Evolutionary conservation across 768 basidiomycete species (phyloP), one percentile per base, ranked within the genome.

Genomic region (Tricholoma bakamatsutake): DNA sequence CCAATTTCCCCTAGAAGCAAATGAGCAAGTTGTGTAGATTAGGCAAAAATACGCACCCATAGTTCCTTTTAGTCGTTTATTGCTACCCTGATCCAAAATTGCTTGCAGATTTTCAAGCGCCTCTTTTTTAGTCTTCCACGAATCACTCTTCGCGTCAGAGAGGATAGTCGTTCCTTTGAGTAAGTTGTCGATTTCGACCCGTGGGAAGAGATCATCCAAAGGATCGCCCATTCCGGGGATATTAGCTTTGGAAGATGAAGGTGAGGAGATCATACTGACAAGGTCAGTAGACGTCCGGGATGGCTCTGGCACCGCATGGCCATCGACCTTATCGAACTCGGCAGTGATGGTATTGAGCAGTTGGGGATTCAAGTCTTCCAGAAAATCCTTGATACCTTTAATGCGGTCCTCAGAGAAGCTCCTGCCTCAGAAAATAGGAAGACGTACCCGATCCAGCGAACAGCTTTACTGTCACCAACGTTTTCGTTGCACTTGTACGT

Each of bases 81-180:
- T 98, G 42, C 82, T 78, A 50, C 91, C 90, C 71, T 93, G 88
- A 64, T 98, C 95, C 33, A 99, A 72, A 56, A 93, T 80, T 0
- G 81, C 84, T 64, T 92, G 88, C 15, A 98, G 69, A 0, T 77
- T 75, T 69, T 98, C 97, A 56, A 98, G 76, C 3, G 91, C 94
- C 64, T 98, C 96, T 68, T 99, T 99, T 72, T 95, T 88, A 1
- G 83, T 84, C 74, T 98, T 98, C 96, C 96, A 99, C 0, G 93
- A 87, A 60, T 96, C 95, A 62, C 86, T 96, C 73, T 92, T 94
- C 9, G 87, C 78, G 62, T 93, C 92, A 2, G 84, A 77, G 13
- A 97, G 71, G 47, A 95, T 87, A 4, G 85, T 84, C 0, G 92
- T 92, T 21, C 88, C 88, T 59, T 87, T 88, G 53, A 98, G 75